Percentiles rank a stretch among this genome's conserved stretches.
Conservation (phyloP, 2,329 filamentous ascomycete species). For the Ceratocystiopsis minuta region DNA sequence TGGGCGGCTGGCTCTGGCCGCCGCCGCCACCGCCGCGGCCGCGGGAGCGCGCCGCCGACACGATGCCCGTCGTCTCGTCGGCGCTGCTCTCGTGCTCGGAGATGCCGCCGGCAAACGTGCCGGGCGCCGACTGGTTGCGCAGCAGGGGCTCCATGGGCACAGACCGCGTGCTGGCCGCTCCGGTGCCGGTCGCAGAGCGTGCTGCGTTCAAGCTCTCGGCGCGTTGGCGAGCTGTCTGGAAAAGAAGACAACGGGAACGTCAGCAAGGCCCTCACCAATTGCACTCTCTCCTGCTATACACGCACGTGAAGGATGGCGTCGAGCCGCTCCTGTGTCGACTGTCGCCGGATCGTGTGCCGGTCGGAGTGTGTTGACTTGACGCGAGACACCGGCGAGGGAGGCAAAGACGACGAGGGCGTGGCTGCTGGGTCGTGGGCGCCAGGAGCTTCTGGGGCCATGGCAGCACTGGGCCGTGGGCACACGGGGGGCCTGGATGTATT, state of each 20-base stretch:
- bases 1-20: neutral
- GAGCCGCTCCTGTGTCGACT: slow-evolving; percentile 16
- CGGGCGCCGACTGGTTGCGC: slow-evolving; percentile 7
- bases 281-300: neutral
- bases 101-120: slow-evolving; percentile 5
- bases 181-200: slow-evolving; percentile 4
- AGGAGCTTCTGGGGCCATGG: too few species aligned
- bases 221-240: slow-evolving; percentile 13
- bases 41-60: slow-evolving; percentile 1
- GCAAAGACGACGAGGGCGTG: too few species aligned
- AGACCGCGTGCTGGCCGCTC: neutral
- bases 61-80: slow-evolving; percentile 10
- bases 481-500: too few species aligned
- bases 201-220: slow-evolving; percentile 11
- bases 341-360: slow-evolving; percentile 5
- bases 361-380: too few species aligned
- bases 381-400: too few species aligned
- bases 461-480: too few species aligned
- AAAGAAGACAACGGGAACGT: neutral
- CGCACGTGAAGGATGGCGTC: slow-evolving; percentile 18
- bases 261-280: neutral
- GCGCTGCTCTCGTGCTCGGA: slow-evolving; percentile 7
- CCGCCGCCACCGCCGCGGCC: slow-evolving; percentile 9
- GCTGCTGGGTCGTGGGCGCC: too few species aligned
- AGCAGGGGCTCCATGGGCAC: slow-evolving; percentile 8